Percentiles rank a stretch among this genome's conserved stretches.
These are phyloP conservation scores for Jackrogersella multiformis DNA, from an alignment of 495 filamentous ascomycete species.

Conservation along the genomic window DNA sequence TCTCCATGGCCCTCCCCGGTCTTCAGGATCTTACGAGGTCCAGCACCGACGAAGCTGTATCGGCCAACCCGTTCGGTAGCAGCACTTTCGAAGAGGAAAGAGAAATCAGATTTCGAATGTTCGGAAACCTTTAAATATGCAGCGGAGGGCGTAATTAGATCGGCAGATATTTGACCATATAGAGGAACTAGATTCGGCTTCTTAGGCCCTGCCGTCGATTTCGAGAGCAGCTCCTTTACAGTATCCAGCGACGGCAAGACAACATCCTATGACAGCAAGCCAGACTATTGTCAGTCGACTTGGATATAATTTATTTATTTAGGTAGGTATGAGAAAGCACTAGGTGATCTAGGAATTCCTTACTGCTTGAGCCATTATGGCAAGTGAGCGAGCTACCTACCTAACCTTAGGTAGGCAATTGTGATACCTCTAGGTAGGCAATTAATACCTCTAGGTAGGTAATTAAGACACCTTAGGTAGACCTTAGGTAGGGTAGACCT, in stretches of 20 bases:
- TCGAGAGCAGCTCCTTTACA: slow-evolving; percentile 44
- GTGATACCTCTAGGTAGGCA: too few relatives aligned
- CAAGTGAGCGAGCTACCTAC: slow-evolving; percentile 20
- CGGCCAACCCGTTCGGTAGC: slow-evolving; percentile 91
- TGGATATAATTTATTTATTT: slow-evolving; percentile 7
- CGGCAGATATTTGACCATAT: slow-evolving; percentile 85
- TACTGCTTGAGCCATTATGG: slow-evolving; percentile 53
- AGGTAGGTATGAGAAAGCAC: too few relatives aligned
- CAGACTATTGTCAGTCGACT: slow-evolving; percentile 12
- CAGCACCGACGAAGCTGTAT: slow-evolving; percentile 93
- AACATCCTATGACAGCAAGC: slow-evolving; percentile 39
- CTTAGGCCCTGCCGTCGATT: slow-evolving; percentile 35
- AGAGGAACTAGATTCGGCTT: slow-evolving; percentile 82
- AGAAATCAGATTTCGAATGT: slow-evolving; percentile 72
- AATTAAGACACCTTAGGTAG: too few relatives aligned
- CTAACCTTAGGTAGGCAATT: too few relatives aligned
- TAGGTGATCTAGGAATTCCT: slow-evolving; percentile 27
- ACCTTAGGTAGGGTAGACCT: too few relatives aligned
- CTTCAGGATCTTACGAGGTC: slow-evolving; percentile 84
- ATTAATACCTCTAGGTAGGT: too few relatives aligned
- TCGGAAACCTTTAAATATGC: slow-evolving; percentile 89
- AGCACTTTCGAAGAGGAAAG: slow-evolving; percentile 94
- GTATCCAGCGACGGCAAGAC: slow-evolving; percentile 47
- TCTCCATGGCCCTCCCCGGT: slow-evolving; percentile 88
- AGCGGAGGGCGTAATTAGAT: slow-evolving; percentile 87